Percentiles rank a stretch among this genome's conserved stretches.
phyloP scores from a whole-genome alignment of 106 monocot species.

The Apostasia shenzhenica region DNA sequence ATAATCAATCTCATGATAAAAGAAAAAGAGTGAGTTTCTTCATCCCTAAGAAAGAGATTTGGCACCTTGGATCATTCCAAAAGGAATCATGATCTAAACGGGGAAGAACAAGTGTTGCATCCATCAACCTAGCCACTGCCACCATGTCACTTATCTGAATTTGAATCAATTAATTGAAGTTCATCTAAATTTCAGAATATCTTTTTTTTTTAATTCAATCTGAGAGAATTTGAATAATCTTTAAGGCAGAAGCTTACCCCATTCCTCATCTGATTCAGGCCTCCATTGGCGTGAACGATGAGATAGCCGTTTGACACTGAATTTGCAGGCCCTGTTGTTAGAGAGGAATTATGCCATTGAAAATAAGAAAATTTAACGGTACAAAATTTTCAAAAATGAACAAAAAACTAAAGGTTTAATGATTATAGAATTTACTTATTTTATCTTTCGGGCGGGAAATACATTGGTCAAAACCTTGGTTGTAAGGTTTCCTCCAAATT shows the following conservation, averaged over 20 bases:
- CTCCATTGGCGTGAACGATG: conserved; percentile 74
- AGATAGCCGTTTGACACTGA: conserved; percentile 48
- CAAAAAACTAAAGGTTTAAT: background rate
- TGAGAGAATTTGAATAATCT: background rate
- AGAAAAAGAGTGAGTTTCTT: background rate
- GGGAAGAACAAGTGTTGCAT: conserved; percentile 58
- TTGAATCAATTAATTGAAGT: background rate
- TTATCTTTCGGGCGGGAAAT: conserved; percentile 36
- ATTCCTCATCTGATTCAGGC: conserved; percentile 86
- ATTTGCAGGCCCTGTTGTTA: conserved; percentile 6
- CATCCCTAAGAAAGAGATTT: background rate
- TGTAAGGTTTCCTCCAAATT: conserved; percentile 37
- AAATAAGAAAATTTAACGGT: background rate
- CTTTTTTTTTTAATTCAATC: background rate
- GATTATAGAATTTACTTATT: conserved; percentile 21
- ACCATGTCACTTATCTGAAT: conserved; percentile 34
- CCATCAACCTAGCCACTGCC: conserved; percentile 52
- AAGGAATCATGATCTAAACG: conserved; percentile 54
- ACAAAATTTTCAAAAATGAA: background rate
- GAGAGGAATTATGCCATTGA: background rate
- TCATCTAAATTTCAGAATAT: background rate
- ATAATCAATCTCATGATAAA: background rate
- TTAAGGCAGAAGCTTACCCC: conserved; percentile 38
- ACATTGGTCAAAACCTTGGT: conserved; percentile 25
- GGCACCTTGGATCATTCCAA: conserved; percentile 65